Evolutionary conservation across 2,329 filamentous ascomycete genomes (phyloP), one percentile per base, ranked within the genome.

Genomic region (Talaromyces sp.): DNA sequence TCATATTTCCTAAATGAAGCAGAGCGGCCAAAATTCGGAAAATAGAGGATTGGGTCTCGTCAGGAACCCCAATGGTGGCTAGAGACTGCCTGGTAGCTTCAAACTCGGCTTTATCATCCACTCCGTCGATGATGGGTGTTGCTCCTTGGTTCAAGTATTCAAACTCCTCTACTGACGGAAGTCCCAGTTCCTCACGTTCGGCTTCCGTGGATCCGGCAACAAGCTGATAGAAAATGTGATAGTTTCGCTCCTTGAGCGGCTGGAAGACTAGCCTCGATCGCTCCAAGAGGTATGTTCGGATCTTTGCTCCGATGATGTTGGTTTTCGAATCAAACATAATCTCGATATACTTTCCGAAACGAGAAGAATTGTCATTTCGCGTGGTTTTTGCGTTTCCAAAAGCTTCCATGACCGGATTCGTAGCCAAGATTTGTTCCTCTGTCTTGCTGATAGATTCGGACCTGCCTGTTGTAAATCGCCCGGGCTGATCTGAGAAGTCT

Each of bases 351-450:
- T 99, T 99, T 75, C 94, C 94, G 77, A 99, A 99, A 71, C 94
- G 87, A 48, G 94, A 99, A 51, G 94, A 99, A 79, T 99, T 99
- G 79, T 99, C 94, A 79, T 99, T 99, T 74, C 94, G 85, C 11
- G 94, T 99, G n/a, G 94, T 99, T 80, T 99, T 99, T 58, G 94
- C 94, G 80, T 99, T 99, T 74, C 94, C 94, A 72, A 99, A 99
- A 35, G 94, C 93, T 85, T 99, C 94, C 94, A 99, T 99, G 74
- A 99, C 96, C 43, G 94, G 94, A 75, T 99, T 99, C 58, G 94
- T 99, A 31, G 94, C 94, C 67, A 99, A 80, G 72, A 99, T 99
- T 75, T 96, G 92, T 80, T 99, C 93, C 78, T 99, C 94, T 1
- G 94, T 99, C 80, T 97, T 91, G 75, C 92, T 97, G 88, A 97